These are phyloP conservation scores for Gracilaria caudata DNA, from an alignment of 23 red algal species.

Conservation along the genomic window DNA sequence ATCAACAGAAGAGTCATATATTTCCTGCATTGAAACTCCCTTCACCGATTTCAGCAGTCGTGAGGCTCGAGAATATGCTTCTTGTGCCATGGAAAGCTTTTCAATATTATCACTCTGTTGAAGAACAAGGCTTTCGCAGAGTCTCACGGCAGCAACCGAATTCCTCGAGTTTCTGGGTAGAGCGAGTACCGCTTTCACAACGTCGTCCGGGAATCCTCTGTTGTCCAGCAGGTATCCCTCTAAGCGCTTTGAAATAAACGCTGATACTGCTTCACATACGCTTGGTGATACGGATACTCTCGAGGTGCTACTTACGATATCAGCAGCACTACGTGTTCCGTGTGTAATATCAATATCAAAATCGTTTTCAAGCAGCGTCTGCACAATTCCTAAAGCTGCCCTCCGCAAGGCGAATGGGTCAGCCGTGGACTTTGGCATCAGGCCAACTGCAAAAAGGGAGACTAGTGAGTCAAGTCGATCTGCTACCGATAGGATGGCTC, in stretches of 20 bases:
- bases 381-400: slow-evolving; percentile 86
- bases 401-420: slow-evolving; percentile 94
- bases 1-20: slow-evolving; percentile 12
- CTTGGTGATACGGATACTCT: slow-evolving; percentile 10
- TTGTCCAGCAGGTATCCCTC: slow-evolving; percentile 74
- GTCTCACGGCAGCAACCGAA: slow-evolving; percentile 17
- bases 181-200: slow-evolving; percentile 82
- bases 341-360: slow-evolving; percentile 51
- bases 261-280: slow-evolving; percentile 32
- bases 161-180: slow-evolving; percentile 31
- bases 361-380: slow-evolving; percentile 61
- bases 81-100: slow-evolving; percentile 57
- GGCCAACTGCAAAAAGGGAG: slow-evolving; percentile 86
- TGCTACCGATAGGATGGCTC: slow-evolving; percentile 64
- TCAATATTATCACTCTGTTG: slow-evolving; percentile 9
- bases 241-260: slow-evolving; percentile 75
- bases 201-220: slow-evolving; percentile 52
- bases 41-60: slow-evolving; percentile 70
- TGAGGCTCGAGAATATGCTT: slow-evolving; percentile 61
- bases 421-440: slow-evolving; percentile 82
- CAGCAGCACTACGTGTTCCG: slow-evolving; percentile 14
- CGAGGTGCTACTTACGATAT: slow-evolving; percentile 1
- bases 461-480: slow-evolving; percentile 97
- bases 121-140: slow-evolving; percentile 25
- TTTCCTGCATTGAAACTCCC: slow-evolving; percentile 12